Conservation (phyloP, 805 yeast species). For the Cyberlindnera suaveolens region DNA sequence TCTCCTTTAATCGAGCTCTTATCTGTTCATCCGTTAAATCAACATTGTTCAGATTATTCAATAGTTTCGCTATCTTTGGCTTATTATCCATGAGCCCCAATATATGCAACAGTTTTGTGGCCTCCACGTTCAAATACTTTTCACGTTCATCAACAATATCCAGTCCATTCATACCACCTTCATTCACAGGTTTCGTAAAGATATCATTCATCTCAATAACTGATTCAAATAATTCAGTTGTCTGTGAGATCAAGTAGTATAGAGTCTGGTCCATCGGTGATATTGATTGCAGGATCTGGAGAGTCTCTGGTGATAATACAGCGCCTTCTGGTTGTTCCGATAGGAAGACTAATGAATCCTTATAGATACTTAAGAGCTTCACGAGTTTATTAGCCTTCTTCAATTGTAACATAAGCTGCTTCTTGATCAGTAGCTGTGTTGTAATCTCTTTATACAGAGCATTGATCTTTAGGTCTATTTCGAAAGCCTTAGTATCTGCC, state of each 20-base stretch:
- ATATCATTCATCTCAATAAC: conserved; percentile 4
- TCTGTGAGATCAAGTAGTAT: conserved; percentile 38
- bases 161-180: conserved; percentile 10
- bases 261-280: conserved; percentile 43
- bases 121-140: conserved; percentile 33
- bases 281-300: conserved; percentile 27
- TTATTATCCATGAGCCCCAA: conserved; percentile 20
- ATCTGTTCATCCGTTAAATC: conserved; percentile 16
- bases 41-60: conserved; percentile 16
- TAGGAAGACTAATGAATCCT: conserved; percentile 26
- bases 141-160: conserved; percentile 32
- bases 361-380: conserved; percentile 28
- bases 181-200: conserved; percentile 5
- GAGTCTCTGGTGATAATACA: conserved; percentile 5
- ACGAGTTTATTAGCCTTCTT: conserved; percentile 33
- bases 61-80: conserved; percentile 16
- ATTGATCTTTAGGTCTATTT: conserved; percentile 28
- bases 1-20: conserved; percentile 14
- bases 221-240: conserved; percentile 24
- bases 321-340: conserved; percentile 6
- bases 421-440: conserved; percentile 38
- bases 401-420: conserved; percentile 33
- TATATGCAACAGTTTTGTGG: conserved; percentile 26
- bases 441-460: conserved; percentile 33
- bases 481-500: conserved; percentile 14